phyloP scores from a whole-genome alignment of 192 early-diverging fungal genomes.

The Gryganskiella cystojenkinii region DNA sequence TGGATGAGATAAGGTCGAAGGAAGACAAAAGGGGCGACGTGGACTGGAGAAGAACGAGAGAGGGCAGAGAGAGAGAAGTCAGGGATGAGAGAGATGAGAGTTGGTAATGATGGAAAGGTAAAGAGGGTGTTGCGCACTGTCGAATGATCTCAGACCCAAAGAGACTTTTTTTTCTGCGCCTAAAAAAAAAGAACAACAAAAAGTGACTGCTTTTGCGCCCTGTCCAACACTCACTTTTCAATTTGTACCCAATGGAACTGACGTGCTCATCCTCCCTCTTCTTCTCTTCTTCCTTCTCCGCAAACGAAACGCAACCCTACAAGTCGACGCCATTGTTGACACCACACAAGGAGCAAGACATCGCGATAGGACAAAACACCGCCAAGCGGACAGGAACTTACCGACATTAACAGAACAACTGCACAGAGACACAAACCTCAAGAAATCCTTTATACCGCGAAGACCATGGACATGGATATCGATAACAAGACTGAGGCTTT shows the following conservation, averaged over 20 bases:
- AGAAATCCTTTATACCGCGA: not conserved
- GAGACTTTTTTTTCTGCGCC: not conserved
- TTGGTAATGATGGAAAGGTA: constrained; percentile 6
- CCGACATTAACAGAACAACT: too few species aligned
- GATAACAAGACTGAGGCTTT: not conserved
- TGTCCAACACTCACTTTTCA: not conserved
- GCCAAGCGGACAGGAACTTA: not conserved
- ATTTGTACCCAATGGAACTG: not conserved
- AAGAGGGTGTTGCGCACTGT: not conserved
- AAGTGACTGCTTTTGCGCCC: constrained; percentile 4
- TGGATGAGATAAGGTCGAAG: not conserved
- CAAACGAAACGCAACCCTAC: too few species aligned
- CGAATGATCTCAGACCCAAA: not conserved
- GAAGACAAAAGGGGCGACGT: not conserved
- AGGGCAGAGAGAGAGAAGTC: not conserved
- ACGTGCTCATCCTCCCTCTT: not conserved
- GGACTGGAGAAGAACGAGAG: not conserved
- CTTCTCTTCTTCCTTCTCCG: not conserved
- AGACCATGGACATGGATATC: constrained; percentile 8
- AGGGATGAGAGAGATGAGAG: constrained; percentile 1
- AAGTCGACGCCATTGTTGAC: too few species aligned
- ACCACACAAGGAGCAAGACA: not conserved
- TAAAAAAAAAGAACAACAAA: constrained; percentile 8
- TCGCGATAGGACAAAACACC: too few species aligned
- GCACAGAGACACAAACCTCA: too few species aligned